Conservation (phyloP, 2,329 filamentous ascomycete species). For the Ceratocystis cubensis region DNA sequence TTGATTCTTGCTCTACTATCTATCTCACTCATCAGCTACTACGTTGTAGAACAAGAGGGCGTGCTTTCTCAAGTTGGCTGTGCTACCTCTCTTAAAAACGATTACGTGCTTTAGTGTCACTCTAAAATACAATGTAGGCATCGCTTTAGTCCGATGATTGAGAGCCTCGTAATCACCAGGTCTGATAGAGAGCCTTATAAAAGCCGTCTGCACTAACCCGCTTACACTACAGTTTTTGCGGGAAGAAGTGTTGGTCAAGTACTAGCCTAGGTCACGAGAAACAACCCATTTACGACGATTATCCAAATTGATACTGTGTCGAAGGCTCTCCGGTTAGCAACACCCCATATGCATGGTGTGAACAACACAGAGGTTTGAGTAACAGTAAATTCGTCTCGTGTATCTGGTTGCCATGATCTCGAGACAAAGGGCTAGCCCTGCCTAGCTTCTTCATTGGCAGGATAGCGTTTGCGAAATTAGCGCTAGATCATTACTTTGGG, state of each 20-base stretch:
- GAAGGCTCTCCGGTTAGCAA: neutral
- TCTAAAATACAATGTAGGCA: conserved; percentile 41
- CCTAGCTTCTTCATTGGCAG: neutral
- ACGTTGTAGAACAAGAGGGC: neutral
- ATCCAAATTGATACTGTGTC: neutral
- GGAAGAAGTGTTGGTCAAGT: neutral
- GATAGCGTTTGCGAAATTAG: neutral
- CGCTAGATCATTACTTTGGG: neutral
- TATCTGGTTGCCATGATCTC: neutral
- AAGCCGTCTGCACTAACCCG: neutral
- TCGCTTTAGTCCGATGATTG: conserved; percentile 51
- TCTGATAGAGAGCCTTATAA: conserved; percentile 40
- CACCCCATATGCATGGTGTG: conserved; percentile 5
- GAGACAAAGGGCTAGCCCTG: neutral
- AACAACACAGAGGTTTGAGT: neutral
- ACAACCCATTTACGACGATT: neutral
- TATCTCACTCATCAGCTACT: too few species aligned
- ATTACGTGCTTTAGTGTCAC: neutral
- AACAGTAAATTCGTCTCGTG: neutral
- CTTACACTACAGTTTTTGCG: neutral
- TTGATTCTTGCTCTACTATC: neutral
- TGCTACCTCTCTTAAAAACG: neutral
- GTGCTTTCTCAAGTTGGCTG: neutral
- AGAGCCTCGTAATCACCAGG: conserved; percentile 43
- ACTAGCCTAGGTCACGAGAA: neutral